These are phyloP conservation scores for Calocera cornea DNA, from an alignment of 768 basidiomycete genomes.

Conservation along the genomic window DNA sequence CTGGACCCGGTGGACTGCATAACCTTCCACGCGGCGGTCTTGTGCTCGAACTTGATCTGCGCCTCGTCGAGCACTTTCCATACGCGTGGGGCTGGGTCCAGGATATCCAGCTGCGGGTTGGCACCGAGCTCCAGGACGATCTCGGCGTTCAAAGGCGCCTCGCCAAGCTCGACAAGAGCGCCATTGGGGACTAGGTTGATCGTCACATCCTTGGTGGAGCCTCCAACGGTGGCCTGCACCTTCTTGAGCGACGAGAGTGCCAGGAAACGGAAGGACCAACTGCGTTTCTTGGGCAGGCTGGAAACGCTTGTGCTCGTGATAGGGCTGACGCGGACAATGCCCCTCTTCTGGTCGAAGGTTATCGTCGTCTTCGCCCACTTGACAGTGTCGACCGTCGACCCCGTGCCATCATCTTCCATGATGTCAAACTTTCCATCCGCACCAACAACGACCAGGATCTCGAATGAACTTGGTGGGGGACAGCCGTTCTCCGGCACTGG, in stretches of 20 bases:
- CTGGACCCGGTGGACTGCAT: neutral
- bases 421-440: slow-evolving; percentile 6
- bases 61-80: slow-evolving; percentile 3
- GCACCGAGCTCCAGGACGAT: slow-evolving; percentile 7
- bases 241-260: neutral
- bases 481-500: slow-evolving; percentile 5
- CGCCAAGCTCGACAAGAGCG: neutral
- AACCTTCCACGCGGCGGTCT: neutral
- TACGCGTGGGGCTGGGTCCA: slow-evolving; percentile 8
- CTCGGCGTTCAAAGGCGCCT: neutral
- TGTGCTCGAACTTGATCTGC: neutral
- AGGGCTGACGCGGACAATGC: neutral
- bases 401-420: slow-evolving; percentile 5
- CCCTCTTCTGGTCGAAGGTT: slow-evolving; percentile 4
- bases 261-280: neutral
- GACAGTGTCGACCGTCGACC: slow-evolving; percentile 1
- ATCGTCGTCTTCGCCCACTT: slow-evolving; percentile 10
- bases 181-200: neutral
- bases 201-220: neutral
- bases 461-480: neutral
- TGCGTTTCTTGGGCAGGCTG: neutral
- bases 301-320: neutral
- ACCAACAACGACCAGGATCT: slow-evolving; percentile 6
- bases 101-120: slow-evolving; percentile 9
- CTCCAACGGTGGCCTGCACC: slow-evolving; percentile 5